Conservation (phyloP, 2,329 filamentous ascomycete genomes). For the Hyphodiscus sp. region DNA sequence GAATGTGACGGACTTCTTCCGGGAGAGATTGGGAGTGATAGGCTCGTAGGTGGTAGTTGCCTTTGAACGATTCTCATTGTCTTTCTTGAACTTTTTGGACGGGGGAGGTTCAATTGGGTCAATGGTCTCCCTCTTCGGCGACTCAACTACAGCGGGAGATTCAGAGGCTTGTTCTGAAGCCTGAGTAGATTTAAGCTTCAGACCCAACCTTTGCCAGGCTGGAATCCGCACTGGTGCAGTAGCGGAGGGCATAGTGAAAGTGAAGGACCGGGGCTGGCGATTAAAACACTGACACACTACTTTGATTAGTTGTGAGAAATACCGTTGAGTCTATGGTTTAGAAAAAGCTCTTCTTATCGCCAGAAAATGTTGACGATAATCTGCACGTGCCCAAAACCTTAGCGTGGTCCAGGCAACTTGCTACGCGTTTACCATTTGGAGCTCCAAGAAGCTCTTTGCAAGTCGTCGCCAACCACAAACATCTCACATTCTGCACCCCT, state of each 20-base stretch:
- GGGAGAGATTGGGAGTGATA: constrained; percentile 22
- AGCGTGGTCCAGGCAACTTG: constrained; percentile 6
- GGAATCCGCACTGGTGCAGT: constrained; percentile 35
- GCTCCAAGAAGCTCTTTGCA: not conserved
- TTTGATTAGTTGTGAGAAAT: not conserved
- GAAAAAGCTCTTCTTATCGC: constrained; percentile 5
- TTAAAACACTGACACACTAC: not conserved
- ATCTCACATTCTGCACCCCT: not conserved
- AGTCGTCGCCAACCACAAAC: not conserved
- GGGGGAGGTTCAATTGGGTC: constrained; percentile 4
- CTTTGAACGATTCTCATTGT: constrained; percentile 4
- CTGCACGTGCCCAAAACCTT: not conserved
- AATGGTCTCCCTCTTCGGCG: constrained; percentile 23
- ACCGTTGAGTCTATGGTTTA: constrained; percentile 1
- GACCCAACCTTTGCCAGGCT: constrained; percentile 53
- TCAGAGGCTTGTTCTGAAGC: constrained; percentile 13
- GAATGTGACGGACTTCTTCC: constrained; percentile 57
- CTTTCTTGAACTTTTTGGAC: constrained; percentile 26
- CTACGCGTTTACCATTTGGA: constrained; percentile 8
- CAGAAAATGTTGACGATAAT: not conserved
- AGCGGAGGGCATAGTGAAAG: constrained; percentile 19
- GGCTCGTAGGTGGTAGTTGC: constrained; percentile 15
- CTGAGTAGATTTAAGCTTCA: constrained; percentile 51
- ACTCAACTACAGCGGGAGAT: constrained; percentile 11
- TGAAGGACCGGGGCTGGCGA: not conserved